A percentile compares a stretch with the other conserved stretches of the same genome.
Conservation (phyloP, 2,329 filamentous ascomycete genomes). For the Diaporthe ilicicola region DNA sequence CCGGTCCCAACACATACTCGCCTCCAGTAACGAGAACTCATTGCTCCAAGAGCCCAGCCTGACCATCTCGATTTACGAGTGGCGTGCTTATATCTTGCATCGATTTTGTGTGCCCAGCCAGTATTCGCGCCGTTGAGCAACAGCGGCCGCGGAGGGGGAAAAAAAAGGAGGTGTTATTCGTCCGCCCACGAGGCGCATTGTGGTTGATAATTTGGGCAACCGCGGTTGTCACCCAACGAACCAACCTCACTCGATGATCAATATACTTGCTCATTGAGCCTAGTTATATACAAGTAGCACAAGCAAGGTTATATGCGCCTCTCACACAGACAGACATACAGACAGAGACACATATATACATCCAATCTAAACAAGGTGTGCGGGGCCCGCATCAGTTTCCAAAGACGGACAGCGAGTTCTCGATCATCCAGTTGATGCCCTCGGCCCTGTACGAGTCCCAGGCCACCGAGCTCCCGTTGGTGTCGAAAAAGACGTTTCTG, state of each 20-base stretch:
- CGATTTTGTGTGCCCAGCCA: no score
- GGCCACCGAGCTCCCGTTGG: slow-evolving; percentile 50
- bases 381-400: slow-evolving; percentile 24
- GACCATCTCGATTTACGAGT: no score
- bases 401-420: slow-evolving; percentile 30
- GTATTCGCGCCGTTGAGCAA: no score
- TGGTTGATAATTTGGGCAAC: not conserved
- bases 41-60: no score
- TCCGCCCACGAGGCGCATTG: no score
- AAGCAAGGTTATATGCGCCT: not conserved
- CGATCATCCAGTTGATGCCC: slow-evolving; percentile 49
- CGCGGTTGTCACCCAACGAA: not conserved
- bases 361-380: not conserved
- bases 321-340: no score
- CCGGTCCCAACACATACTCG: no score
- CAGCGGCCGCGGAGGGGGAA: no score
- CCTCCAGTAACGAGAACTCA: no score
- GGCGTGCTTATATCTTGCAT: no score
- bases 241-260: not conserved
- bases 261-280: slow-evolving; percentile 1
- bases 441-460: slow-evolving; percentile 55
- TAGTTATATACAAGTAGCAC: not conserved
- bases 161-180: no score
- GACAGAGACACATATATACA: not conserved
- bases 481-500: slow-evolving; percentile 59